Evolutionary conservation across 495 filamentous ascomycete species (phyloP), one percentile per base, ranked within the genome.

Genomic region (Aspergillus conjunctus): DNA sequence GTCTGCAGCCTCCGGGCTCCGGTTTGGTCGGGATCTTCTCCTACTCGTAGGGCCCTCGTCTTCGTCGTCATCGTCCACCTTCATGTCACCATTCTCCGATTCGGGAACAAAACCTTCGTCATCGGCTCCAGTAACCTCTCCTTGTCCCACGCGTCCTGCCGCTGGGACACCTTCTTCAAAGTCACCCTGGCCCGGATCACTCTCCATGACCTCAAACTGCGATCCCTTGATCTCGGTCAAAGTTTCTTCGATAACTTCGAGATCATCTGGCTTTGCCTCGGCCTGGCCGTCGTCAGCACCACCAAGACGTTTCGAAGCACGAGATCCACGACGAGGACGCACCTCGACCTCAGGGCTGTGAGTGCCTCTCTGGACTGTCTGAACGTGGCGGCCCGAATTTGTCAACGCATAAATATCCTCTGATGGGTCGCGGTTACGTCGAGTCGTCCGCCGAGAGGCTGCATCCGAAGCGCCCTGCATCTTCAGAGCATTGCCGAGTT

Each of bases 311-410:
- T 80, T 84, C 26, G 65, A 64, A 18, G 75, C 68, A 8, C 87
- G 81, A 18, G 78, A 92, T 12, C 73, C 74, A 43, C 84, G 85
- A 43, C 87, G 80, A 21, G 80, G 80, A 49, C 71, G 71, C 30
- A 69, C 56, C 51, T 79, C 69, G 32, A 78, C 65, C 63, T 92
- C 89, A 2, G 91, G 92, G 61, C 84, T 91, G 41, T 71, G 79
- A 12, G 89, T 91, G 43, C 82, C 84, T 31, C 81, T 76, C 57
- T 81, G 72, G 31, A 87, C 77, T 14, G 83, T 77, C 56, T 83
- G 67, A 56, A 86, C 83, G 69, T 95, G 90, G 65, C 81, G 84
- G 12, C 92, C 92, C 3, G 91, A 95, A 66, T 87, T 87, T 0
- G 91, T 87, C 33, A 96, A 77, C 17, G 81, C 85, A 44, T 87